Percentiles rank a stretch among this genome's conserved stretches.
phyloP scores from a whole-genome alignment of 108 stramenopile genomes.

The Cylindrotheca closterium region DNA sequence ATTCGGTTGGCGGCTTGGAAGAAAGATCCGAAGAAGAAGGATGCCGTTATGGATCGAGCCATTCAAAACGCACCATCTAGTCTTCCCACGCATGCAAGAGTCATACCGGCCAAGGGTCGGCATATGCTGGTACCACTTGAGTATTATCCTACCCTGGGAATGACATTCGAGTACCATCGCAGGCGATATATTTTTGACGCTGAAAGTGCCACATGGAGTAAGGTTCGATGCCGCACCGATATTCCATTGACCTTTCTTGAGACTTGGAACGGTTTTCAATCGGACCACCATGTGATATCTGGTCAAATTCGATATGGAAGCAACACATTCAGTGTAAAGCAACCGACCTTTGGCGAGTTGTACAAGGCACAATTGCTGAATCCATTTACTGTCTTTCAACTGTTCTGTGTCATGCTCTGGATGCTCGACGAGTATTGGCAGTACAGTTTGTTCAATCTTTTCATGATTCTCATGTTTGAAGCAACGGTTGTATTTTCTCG shows the following conservation, averaged over 20 bases:
- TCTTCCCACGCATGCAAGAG: slow-evolving; percentile 75
- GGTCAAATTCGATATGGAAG: slow-evolving; percentile 87
- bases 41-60: slow-evolving; percentile 16
- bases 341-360: slow-evolving; percentile 90
- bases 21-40: slow-evolving; percentile 22
- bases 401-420: slow-evolving; percentile 92
- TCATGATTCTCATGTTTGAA: slow-evolving; percentile 93
- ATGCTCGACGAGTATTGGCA: slow-evolving; percentile 94
- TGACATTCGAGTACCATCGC: slow-evolving; percentile 91
- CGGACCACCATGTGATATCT: slow-evolving; percentile 52
- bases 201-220: slow-evolving; percentile 58
- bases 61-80: slow-evolving; percentile 40
- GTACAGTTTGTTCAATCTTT: slow-evolving; percentile 83
- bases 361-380: slow-evolving; percentile 92
- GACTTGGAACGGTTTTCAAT: slow-evolving; percentile 73
- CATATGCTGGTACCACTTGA: slow-evolving; percentile 65
- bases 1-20: slow-evolving; percentile 4
- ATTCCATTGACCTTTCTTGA: slow-evolving; percentile 67
- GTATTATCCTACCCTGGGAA: slow-evolving; percentile 77
- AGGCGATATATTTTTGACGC: slow-evolving; percentile 79
- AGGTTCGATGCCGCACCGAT: slow-evolving; percentile 86
- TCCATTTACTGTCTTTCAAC: slow-evolving; percentile 94
- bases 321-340: slow-evolving; percentile 83
- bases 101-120: slow-evolving; percentile 70
- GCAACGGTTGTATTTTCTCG: slow-evolving; percentile 91